Evolutionary conservation across 129 eudicot genomes (phyloP), one percentile per base, ranked within the genome.

Genomic region (Erigeron canadensis): DNA sequence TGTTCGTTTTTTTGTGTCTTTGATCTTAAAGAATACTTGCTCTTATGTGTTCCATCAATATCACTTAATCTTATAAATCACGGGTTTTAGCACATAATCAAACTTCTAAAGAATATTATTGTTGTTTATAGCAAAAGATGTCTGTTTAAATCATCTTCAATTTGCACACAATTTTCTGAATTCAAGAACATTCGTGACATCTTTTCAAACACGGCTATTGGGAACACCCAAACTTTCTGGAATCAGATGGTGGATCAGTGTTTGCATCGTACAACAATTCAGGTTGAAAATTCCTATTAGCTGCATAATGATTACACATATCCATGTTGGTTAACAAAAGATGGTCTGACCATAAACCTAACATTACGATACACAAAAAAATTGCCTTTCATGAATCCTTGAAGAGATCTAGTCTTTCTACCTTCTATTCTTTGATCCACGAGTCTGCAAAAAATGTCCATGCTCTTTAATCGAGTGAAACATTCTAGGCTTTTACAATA

Each of bases 341-440:
- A n/a, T 50, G 5, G 16, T 50, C 56, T 50, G 13, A 50, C 56
- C 56, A 50, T 50, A 13, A 50, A 8, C 56, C 56, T 50, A 18
- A 50, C 55, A 48, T 48, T 15, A 48, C 55, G 16, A 50, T n/a
- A 50, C 8, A 50, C 56, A 50, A 7, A 1, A 48, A 17, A 8
- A 48, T 48, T 48, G 48, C 48, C 48, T 11, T 44, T 44, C 11
- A 3, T 0, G 48, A 44, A 44, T 44, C 11, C 48, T 5, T 9
- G 47, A 7, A 43, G 48, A 7, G 9, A 44, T 44, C 56, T 15
- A 1, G 56, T 5, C 56, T 13, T 50, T 23, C 65, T 63, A 63
- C 47, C 45, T 63, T 63, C 23, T 39, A 23, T 63, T 63, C 45
- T 15, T 63, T 11, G 28, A 9, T 63, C 67, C 47, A 63, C 67